Evolutionary conservation across 2,329 filamentous ascomycete species (phyloP).

Genomic region (Dactylellina drechsleri): DNA sequence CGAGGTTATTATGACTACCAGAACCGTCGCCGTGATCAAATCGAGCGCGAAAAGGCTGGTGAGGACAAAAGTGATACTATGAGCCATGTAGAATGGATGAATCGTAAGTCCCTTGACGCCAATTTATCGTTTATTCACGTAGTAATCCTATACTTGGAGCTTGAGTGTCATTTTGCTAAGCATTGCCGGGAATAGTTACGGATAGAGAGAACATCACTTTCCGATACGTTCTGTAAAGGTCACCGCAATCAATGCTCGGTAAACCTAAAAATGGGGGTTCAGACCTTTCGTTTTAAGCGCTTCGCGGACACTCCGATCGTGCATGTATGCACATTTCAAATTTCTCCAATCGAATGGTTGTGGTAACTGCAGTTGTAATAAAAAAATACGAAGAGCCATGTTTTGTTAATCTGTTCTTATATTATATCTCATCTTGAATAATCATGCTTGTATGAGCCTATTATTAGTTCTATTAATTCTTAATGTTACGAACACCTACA

Average conservation of each 20-base stretch:
- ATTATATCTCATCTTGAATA: too few species aligned
- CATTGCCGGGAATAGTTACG: conserved; percentile 62
- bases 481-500: too few species aligned
- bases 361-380: too few species aligned
- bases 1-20: conserved; percentile 57
- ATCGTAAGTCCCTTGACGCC: conserved; percentile 41
- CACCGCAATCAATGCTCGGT: too few species aligned
- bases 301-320: neutral
- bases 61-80: conserved; percentile 54
- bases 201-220: conserved; percentile 70
- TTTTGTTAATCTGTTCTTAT: too few species aligned
- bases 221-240: conserved; percentile 63
- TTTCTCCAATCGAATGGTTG: too few species aligned
- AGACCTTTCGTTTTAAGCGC: neutral
- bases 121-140: neutral
- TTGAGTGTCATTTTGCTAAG: too few species aligned
- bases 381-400: too few species aligned
- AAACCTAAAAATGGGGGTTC: neutral
- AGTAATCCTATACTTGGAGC: too few species aligned
- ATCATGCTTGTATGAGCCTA: too few species aligned
- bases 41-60: conserved; percentile 28
- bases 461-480: too few species aligned
- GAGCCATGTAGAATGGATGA: conserved; percentile 56
- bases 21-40: conserved; percentile 52
- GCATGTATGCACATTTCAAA: neutral